Percentiles rank a stretch among this genome's conserved stretches.
These are phyloP conservation scores for Aspergillus steynii DNA, from an alignment of 495 filamentous ascomycete species.

Conservation along the genomic window DNA sequence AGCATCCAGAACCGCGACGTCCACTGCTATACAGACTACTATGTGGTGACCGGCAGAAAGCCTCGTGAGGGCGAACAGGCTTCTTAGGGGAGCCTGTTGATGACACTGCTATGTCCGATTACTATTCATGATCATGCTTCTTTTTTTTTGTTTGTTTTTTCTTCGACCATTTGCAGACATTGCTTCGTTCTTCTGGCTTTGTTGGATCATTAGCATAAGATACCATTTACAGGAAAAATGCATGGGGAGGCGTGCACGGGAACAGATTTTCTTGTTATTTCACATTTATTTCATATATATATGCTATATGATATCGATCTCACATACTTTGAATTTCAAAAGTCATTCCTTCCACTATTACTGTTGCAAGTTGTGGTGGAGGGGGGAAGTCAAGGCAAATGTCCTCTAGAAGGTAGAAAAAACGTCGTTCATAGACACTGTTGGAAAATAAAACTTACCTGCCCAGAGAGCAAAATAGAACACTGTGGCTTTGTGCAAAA, in stretches of 20 bases:
- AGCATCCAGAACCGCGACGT: slow-evolving; percentile 53
- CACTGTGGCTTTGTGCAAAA: no score
- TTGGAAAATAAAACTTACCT: no score
- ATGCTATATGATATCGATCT: not conserved
- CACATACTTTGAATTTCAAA: not conserved
- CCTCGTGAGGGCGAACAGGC: slow-evolving; percentile 33
- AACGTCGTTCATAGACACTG: no score
- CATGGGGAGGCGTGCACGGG: slow-evolving; percentile 20
- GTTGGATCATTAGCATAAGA: slow-evolving; percentile 36
- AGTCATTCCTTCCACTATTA: not conserved
- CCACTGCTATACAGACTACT: slow-evolving; percentile 55
- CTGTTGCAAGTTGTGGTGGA: not conserved
- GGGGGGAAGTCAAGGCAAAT: no score
- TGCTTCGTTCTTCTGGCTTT: slow-evolving; percentile 9
- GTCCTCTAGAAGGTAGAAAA: no score
- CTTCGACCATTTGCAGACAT: not conserved
- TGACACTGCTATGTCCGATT: not conserved
- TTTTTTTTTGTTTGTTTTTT: not conserved
- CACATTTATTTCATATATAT: slow-evolving; percentile 10
- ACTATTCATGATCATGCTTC: not conserved
- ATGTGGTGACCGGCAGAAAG: slow-evolving; percentile 57
- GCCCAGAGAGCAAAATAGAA: no score
- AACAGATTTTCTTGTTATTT: slow-evolving; percentile 5
- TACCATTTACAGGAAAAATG: slow-evolving; percentile 29
- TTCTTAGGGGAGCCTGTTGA: slow-evolving; percentile 5